Evolutionary conservation across 768 basidiomycete species (phyloP).

Genomic region (Leccinum boreale): DNA sequence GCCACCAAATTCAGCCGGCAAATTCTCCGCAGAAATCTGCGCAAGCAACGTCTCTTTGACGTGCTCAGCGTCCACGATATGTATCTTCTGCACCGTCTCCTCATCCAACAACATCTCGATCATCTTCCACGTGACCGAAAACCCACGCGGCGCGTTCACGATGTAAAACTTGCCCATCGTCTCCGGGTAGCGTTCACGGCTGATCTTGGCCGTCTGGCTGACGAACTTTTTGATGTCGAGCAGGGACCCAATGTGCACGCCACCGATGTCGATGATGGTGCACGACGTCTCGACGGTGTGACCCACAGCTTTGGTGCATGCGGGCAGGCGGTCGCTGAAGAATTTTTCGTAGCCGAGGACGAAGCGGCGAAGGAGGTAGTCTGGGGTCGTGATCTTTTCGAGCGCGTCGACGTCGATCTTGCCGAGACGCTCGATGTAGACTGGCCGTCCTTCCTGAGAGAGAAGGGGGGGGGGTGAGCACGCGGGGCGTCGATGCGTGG

Average conservation of each 20-base stretch:
- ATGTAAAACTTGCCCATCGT: constrained; percentile 99
- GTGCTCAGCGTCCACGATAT: constrained; percentile 60
- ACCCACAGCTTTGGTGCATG: constrained; percentile 65
- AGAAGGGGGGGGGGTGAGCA: background rate
- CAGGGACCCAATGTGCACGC: constrained; percentile 70
- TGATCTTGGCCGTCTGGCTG: constrained; percentile 65
- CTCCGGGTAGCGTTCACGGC: constrained; percentile 91
- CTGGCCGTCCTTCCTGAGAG: constrained; percentile 84
- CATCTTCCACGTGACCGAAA: constrained; percentile 82
- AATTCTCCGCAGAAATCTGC: constrained; percentile 80
- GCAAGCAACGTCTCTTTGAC: constrained; percentile 74
- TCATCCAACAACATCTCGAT: constrained; percentile 94
- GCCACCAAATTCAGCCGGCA: constrained; percentile 87
- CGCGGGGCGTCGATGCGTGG: too few relatives aligned
- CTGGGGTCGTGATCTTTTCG: constrained; percentile 76
- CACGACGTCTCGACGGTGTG: constrained; percentile 95
- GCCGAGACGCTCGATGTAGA: constrained; percentile 94
- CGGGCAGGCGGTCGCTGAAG: constrained; percentile 74
- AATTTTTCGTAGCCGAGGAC: constrained; percentile 93
- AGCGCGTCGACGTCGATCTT: constrained; percentile 84
- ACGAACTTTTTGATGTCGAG: constrained; percentile 94
- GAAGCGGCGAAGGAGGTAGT: constrained; percentile 85
- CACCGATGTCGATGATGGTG: constrained; percentile 90
- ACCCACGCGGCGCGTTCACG: constrained; percentile 94
- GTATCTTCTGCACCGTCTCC: constrained; percentile 93